Evolutionary conservation across 306 rosid species (phyloP), one percentile per base, ranked within the genome.

Genomic region (Purshia tridentata): DNA sequence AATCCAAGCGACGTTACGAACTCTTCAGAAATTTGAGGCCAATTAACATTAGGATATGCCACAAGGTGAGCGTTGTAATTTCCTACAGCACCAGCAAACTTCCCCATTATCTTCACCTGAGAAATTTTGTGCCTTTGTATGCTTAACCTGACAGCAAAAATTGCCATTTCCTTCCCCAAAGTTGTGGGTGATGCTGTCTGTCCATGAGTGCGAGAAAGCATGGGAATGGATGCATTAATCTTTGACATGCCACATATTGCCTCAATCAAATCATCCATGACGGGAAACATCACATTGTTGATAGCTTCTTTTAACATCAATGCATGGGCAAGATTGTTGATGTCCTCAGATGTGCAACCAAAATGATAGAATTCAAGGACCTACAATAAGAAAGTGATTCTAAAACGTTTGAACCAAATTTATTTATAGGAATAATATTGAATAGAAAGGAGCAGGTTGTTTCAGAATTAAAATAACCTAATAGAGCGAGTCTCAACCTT

Each of bases 181-280:
- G 98, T 92, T 67, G 98, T 86, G 20, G 98, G 98, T 40, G 98
- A 90, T 39, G 98, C 98, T 60, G 96, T 88, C 98, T 90, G 98
- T 47, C 98, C 98, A 69, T 92, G 98, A 41, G 98, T 92, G 58
- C 95, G 90, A 71, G 96, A 90, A 73, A 92, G 98, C 87, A 92
- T 88, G 0, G 96, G 63, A 67, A 92, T 20, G 61, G 81, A 83
- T 6, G 98, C 96, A 53, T 84, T 86, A 67, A 81, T 91, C 67
- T 84, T 84, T 35, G 96, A 91, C 72, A 85, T 81, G 61, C 72
- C 72, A 72, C 89, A 79, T 76, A 92, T 64, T 54, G 91, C 84
- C 70, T 76, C 70, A 59, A 86, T 83, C 81, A 92, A 67, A 53
- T 84, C 37, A 78, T 88, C 90, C 85, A 92, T 84, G 74, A 80